Evolutionary conservation across 2,329 filamentous ascomycete genomes (phyloP).

Genomic region (Akanthomyces uredinophilus): DNA sequence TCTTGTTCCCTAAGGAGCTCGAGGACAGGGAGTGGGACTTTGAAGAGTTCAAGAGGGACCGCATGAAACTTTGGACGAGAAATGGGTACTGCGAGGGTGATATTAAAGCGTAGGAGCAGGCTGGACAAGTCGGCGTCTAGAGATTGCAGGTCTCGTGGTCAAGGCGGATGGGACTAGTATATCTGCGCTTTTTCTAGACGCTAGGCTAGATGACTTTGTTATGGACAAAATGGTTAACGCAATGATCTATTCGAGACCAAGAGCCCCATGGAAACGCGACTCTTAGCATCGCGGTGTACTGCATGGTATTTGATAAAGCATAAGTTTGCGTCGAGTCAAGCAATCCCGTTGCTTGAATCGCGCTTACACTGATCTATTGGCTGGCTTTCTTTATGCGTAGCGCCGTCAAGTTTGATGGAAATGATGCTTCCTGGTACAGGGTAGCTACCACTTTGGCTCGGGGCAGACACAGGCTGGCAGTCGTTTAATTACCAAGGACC

Average conservation of each 20-base stretch:
- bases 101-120: not conserved
- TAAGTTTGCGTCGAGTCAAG: too few species aligned
- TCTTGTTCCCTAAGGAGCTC: slow-evolving; percentile 44
- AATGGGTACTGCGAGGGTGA: slow-evolving; percentile 35
- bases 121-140: not conserved
- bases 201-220: too few species aligned
- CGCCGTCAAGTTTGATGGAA: not conserved
- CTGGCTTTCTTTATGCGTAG: not conserved
- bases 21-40: slow-evolving; percentile 85
- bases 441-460: not conserved
- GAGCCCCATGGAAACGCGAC: too few species aligned
- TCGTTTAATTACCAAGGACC: not conserved
- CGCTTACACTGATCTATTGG: too few species aligned
- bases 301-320: too few species aligned
- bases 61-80: slow-evolving; percentile 52
- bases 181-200: too few species aligned
- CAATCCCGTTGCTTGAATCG: too few species aligned
- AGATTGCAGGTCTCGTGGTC: not conserved
- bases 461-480: not conserved
- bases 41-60: slow-evolving; percentile 72
- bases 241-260: too few species aligned
- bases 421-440: not conserved
- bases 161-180: not conserved
- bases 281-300: too few species aligned
- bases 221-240: too few species aligned